Conservation (phyloP, 129 eudicot species). For the Solidago caesia region DNA sequence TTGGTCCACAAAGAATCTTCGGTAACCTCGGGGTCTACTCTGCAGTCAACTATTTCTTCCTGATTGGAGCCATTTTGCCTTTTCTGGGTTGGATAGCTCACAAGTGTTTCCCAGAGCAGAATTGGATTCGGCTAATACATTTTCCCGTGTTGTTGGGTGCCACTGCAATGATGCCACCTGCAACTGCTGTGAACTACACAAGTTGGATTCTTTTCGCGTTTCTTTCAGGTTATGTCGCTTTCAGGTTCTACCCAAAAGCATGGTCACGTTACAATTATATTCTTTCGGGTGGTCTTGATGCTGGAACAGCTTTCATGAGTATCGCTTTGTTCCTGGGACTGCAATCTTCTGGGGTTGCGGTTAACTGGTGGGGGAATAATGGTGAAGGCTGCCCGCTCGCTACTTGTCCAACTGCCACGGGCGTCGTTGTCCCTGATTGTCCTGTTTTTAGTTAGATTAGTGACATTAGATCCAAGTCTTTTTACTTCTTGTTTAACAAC, state of each 20-base stretch:
- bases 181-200: constrained; percentile 60
- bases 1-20: constrained; percentile 72
- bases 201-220: constrained; percentile 59
- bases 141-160: constrained; percentile 57
- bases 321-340: constrained; percentile 45
- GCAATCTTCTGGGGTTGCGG: constrained; percentile 29
- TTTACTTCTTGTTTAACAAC: not conserved
- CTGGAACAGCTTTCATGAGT: constrained; percentile 65
- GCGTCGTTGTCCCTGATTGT: constrained; percentile 40
- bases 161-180: constrained; percentile 59
- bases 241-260: constrained; percentile 34
- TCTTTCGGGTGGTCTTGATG: constrained; percentile 56
- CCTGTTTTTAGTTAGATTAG: not conserved
- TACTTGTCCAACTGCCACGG: constrained; percentile 54
- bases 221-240: constrained; percentile 46
- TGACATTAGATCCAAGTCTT: not conserved
- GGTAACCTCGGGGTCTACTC: constrained; percentile 63
- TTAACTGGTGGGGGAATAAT: constrained; percentile 52
- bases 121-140: constrained; percentile 50
- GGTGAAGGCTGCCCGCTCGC: constrained; percentile 59
- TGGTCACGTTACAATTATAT: constrained; percentile 63
- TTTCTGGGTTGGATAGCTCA: constrained; percentile 49
- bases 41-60: constrained; percentile 52
- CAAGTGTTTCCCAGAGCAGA: constrained; percentile 46
- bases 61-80: constrained; percentile 59